Evolutionary conservation across 352 stramenopile genomes (phyloP).

Genomic region (Albugo laibachii): DNA sequence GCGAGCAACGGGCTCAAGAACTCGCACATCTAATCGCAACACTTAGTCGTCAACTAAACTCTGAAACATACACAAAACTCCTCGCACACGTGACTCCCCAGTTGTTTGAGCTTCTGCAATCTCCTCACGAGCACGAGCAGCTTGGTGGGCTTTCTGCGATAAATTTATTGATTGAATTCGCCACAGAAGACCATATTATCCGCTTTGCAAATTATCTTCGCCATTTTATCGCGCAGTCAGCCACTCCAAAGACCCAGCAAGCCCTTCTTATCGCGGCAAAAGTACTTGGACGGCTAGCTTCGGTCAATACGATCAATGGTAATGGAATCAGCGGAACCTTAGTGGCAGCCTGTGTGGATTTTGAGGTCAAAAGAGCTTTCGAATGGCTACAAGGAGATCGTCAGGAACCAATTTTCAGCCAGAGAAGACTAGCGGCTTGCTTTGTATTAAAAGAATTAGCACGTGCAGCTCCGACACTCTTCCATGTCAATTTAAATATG

Average conservation of each 20-base stretch:
- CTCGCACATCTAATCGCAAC: conserved; percentile 39
- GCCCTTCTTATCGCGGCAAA: conserved; percentile 46
- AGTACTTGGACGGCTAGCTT: conserved; percentile 69
- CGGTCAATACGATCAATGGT: conserved; percentile 18
- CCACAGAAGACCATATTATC: conserved; percentile 77
- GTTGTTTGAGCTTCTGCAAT: conserved; percentile 49
- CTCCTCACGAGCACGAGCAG: conserved; percentile 34
- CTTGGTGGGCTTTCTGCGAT: conserved; percentile 58
- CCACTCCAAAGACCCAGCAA: conserved; percentile 18
- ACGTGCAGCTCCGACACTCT: conserved; percentile 69
- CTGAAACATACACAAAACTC: conserved; percentile 61
- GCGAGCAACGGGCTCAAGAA: conserved; percentile 25
- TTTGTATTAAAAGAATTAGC: conserved; percentile 79
- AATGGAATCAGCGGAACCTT: conserved; percentile 62
- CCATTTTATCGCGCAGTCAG: conserved; percentile 52
- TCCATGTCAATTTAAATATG: conserved; percentile 81
- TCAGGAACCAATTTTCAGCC: conserved; percentile 52
- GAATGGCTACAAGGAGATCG: conserved; percentile 67
- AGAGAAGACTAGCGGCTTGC: conserved; percentile 53
- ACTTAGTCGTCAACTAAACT: conserved; percentile 48
- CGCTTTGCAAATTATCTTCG: conserved; percentile 80
- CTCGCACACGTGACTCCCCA: conserved; percentile 55
- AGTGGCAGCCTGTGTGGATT: conserved; percentile 81
- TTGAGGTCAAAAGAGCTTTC: conserved; percentile 81
- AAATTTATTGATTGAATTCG: conserved; percentile 59